These are phyloP conservation scores for Vigna nakashimae DNA, from an alignment of 306 rosid genomes.

Conservation along the genomic window DNA sequence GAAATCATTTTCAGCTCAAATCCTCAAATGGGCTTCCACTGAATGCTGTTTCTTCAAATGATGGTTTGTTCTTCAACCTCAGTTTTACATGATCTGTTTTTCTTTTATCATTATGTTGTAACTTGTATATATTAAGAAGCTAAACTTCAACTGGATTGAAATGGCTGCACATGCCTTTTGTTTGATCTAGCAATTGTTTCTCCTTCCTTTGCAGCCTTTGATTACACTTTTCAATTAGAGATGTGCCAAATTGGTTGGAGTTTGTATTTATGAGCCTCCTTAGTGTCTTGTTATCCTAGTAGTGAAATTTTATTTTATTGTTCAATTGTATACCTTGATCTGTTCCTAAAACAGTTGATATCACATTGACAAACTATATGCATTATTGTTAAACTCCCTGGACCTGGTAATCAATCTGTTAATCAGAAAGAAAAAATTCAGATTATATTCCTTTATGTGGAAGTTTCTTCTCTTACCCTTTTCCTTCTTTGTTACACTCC, in stretches of 20 bases:
- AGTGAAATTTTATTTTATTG: not conserved
- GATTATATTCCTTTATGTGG: constrained; percentile 7
- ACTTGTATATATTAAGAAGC: not conserved
- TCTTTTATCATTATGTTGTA: not conserved
- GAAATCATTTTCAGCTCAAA: constrained; percentile 66
- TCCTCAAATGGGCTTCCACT: constrained; percentile 83
- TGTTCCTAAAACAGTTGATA: not conserved
- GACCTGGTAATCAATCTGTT: constrained; percentile 1
- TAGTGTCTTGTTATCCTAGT: constrained; percentile 10
- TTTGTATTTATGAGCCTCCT: constrained; percentile 2
- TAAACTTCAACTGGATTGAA: not conserved
- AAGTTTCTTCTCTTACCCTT: not conserved
- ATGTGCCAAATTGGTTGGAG: constrained; percentile 5
- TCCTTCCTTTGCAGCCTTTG: constrained; percentile 3
- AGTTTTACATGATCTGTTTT: not conserved
- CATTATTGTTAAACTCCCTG: not conserved
- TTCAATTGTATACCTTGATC: not conserved
- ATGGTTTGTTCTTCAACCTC: constrained; percentile 59
- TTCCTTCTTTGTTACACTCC: not conserved
- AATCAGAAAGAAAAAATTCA: not conserved
- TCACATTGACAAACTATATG: not conserved
- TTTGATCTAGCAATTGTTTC: constrained; percentile 18
- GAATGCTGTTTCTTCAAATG: constrained; percentile 69
- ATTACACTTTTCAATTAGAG: not conserved
- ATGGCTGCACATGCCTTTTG: not conserved